Conservation (phyloP, 805 yeast genomes). For the Kodamaea restingae region DNA sequence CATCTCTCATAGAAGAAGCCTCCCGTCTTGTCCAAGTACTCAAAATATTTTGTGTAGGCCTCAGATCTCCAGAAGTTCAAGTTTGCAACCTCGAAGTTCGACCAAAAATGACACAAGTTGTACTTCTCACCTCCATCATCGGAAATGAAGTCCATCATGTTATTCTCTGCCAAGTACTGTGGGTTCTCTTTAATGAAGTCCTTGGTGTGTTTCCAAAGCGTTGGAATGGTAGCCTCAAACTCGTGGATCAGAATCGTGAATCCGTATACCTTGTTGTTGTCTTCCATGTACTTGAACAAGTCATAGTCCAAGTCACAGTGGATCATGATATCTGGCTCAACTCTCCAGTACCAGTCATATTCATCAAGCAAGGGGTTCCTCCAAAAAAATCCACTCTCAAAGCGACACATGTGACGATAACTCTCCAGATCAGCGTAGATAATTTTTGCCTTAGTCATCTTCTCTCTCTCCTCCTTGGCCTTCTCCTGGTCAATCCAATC, state of each 20-base stretch:
- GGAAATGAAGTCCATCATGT: slow-evolving; percentile 64
- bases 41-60: slow-evolving; percentile 68
- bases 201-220: slow-evolving; percentile 75
- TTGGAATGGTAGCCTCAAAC: slow-evolving; percentile 78
- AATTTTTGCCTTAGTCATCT: slow-evolving; percentile 52
- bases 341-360: slow-evolving; percentile 91
- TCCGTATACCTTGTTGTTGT: slow-evolving; percentile 75
- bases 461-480: slow-evolving; percentile 61
- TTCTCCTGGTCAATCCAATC: slow-evolving; percentile 70
- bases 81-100: slow-evolving; percentile 79
- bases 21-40: slow-evolving; percentile 70
- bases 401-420: slow-evolving; percentile 91
- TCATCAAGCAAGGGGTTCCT: slow-evolving; percentile 67
- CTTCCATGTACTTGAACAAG: slow-evolving; percentile 76
- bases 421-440: slow-evolving; percentile 73
- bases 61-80: slow-evolving; percentile 71
- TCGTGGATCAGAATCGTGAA: slow-evolving; percentile 83
- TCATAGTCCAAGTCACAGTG: slow-evolving; percentile 84
- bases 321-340: slow-evolving; percentile 79
- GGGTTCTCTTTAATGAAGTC: slow-evolving; percentile 62
- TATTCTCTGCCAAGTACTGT: slow-evolving; percentile 55
- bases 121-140: slow-evolving; percentile 65
- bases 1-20: slow-evolving; percentile 90
- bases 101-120: slow-evolving; percentile 87
- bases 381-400: slow-evolving; percentile 85